A percentile compares a stretch with the other conserved stretches of the same genome.
Evolutionary conservation across 352 stramenopile genomes (phyloP).

Genomic region (Globisporangium apiculatum): DNA sequence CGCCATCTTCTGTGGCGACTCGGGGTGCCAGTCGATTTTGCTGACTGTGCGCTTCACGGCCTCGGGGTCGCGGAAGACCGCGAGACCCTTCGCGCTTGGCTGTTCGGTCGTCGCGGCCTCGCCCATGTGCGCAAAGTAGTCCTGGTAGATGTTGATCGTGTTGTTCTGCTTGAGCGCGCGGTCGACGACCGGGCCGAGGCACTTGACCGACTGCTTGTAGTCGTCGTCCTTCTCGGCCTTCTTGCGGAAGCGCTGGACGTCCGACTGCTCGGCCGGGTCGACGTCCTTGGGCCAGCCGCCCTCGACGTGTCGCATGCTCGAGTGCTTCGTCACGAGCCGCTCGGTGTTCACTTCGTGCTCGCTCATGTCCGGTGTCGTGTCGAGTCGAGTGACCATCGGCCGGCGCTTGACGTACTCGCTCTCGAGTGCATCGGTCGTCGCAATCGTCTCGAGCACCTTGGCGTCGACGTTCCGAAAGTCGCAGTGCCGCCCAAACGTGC

Average conservation of each 20-base stretch:
- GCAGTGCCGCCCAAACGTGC: slow-evolving; percentile 91
- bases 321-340: slow-evolving; percentile 89
- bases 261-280: slow-evolving; percentile 93
- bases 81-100: slow-evolving; percentile 93
- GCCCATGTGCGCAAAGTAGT: slow-evolving; percentile 92
- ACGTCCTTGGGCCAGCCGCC: slow-evolving; percentile 97
- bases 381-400: slow-evolving; percentile 79
- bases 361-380: slow-evolving; percentile 88
- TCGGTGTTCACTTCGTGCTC: slow-evolving; percentile 94
- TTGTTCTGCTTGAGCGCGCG: slow-evolving; percentile 96
- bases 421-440: slow-evolving; percentile 77
- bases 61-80: slow-evolving; percentile 95
- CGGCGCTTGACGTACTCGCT: slow-evolving; percentile 88
- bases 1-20: slow-evolving; percentile 93
- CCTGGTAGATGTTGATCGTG: slow-evolving; percentile 97
- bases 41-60: slow-evolving; percentile 90
- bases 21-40: slow-evolving; percentile 97
- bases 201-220: slow-evolving; percentile 93
- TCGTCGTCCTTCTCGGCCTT: slow-evolving; percentile 97
- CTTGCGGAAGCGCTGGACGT: slow-evolving; percentile 95
- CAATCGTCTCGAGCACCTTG: slow-evolving; percentile 88
- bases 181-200: slow-evolving; percentile 88
- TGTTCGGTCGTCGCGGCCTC: slow-evolving; percentile 91
- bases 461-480: slow-evolving; percentile 89
- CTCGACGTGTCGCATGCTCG: slow-evolving; percentile 93